phyloP scores from a whole-genome alignment of 768 basidiomycete genomes.

The Amanita pallidorosea region DNA sequence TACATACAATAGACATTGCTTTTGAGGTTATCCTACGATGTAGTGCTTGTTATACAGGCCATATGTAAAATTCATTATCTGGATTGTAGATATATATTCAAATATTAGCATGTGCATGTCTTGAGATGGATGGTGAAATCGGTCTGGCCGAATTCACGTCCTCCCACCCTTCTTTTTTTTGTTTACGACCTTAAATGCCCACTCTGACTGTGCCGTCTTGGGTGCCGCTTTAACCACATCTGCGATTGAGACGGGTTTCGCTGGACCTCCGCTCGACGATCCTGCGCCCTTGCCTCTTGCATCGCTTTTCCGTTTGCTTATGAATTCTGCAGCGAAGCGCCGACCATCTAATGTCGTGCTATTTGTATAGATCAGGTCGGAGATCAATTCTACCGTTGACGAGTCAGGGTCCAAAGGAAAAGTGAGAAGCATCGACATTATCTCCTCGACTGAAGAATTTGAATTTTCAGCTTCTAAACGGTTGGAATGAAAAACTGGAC shows the following conservation, averaged over 20 bases:
- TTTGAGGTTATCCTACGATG: not conserved
- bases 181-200: slow-evolving; percentile 90
- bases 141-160: slow-evolving; percentile 21
- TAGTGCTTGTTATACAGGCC: slow-evolving; percentile 5
- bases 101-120: slow-evolving; percentile 2
- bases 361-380: slow-evolving; percentile 89
- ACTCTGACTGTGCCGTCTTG: slow-evolving; percentile 63
- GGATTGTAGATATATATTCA: not conserved
- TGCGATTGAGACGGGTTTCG: slow-evolving; percentile 64
- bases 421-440: slow-evolving; percentile 87
- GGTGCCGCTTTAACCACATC: slow-evolving; percentile 88
- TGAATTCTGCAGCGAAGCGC: slow-evolving; percentile 89
- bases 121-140: not conserved
- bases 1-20: not conserved
- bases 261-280: slow-evolving; percentile 21
- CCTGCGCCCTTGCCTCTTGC: slow-evolving; percentile 19
- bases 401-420: slow-evolving; percentile 87
- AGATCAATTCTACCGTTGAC: slow-evolving; percentile 83
- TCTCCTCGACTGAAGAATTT: slow-evolving; percentile 74
- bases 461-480: slow-evolving; percentile 2
- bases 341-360: slow-evolving; percentile 93
- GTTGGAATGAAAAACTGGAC: not conserved
- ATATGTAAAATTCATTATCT: slow-evolving; percentile 2
- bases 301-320: slow-evolving; percentile 79
- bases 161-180: slow-evolving; percentile 86